These are phyloP conservation scores for Fusarium pseudograminearum DNA, from an alignment of 2,329 filamentous ascomycete species.

Conservation along the genomic window DNA sequence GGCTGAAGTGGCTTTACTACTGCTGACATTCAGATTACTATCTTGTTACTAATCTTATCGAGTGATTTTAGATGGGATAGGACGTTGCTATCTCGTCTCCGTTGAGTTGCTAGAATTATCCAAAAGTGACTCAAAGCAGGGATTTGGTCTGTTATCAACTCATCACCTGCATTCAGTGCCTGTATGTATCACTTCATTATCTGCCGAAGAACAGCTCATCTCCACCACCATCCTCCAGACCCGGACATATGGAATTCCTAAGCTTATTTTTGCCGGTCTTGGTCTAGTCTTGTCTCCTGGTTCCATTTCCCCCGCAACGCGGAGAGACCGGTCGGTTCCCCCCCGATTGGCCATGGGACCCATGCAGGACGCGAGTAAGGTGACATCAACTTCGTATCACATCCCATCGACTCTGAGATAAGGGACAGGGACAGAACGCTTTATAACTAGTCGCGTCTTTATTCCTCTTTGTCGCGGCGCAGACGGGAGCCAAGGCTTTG, in stretches of 20 bases:
- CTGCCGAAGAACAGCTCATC: not conserved
- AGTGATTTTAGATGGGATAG: not conserved
- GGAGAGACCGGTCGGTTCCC: conserved; percentile 13
- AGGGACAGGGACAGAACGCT: not conserved
- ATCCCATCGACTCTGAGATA: not conserved
- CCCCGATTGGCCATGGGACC: conserved; percentile 14
- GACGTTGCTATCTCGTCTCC: not conserved
- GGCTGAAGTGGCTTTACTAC: not conserved
- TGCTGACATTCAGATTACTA: not conserved
- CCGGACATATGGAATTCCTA: conserved; percentile 20
- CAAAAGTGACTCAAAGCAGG: not conserved
- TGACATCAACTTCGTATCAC: not conserved
- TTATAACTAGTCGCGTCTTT: not conserved
- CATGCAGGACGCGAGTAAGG: conserved; percentile 7
- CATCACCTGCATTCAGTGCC: not conserved
- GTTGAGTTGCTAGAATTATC: not conserved
- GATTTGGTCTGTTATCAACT: not conserved
- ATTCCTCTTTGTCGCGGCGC: not conserved
- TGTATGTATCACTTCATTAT: not conserved
- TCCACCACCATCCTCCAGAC: not conserved
- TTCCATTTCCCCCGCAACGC: conserved; percentile 26
- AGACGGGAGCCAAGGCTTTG: not conserved
- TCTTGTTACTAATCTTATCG: not conserved
- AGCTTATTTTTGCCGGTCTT: conserved; percentile 19
- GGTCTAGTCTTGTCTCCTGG: conserved; percentile 15